Evolutionary conservation across 495 filamentous ascomycete species (phyloP), one percentile per base, ranked within the genome.

Genomic region (Podospora didyma): DNA sequence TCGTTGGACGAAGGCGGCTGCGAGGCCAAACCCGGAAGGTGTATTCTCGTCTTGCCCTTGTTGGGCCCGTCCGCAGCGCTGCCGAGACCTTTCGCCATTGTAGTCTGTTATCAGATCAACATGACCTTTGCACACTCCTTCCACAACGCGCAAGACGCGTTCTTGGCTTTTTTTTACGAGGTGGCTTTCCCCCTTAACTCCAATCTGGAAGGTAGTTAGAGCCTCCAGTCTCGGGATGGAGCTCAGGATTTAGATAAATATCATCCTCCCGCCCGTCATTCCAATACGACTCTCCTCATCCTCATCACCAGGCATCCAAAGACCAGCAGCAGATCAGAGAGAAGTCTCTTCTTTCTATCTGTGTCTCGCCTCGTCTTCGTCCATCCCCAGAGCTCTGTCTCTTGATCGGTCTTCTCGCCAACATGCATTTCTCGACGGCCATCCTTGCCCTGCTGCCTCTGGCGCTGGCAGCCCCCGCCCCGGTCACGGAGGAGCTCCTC

Each of bases 1-100:
- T 46, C n/a, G 22, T 31, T 31, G 26, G 26, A 3, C 26, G 21
- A 9, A 5, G 19, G 48, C 63, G 63, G 63, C 22, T 57, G 14
- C 59, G 21, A 28, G 19, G 20, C 63, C 63, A 39, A 68, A 68
- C 48, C 34, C 34, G 62, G 66, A 66, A 69, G 66, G 66, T 69
- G 63, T 58, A 23, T n/a, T 19, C 35, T 53, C 16, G 46, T 56
- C 59, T 57, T 61, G 52, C 53, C 48, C 7, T 51, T 47, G 49
- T 48, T 49, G 42, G 45, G 46, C 46, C 54, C 16, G 53, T 28
- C 54, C 54, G 54, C 58, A 26, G 53, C 31, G 7, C 7, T 46
- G 28, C 37, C 31, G 39, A 21, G 54, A 49, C 20, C 42, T 20
- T 35, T 7, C 9, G 37, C 16, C 39, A n/a, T 19, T 45, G n/a